Evolutionary conservation across 2,329 filamentous ascomycete genomes (phyloP).

Genomic region (Fusarium coicis): DNA sequence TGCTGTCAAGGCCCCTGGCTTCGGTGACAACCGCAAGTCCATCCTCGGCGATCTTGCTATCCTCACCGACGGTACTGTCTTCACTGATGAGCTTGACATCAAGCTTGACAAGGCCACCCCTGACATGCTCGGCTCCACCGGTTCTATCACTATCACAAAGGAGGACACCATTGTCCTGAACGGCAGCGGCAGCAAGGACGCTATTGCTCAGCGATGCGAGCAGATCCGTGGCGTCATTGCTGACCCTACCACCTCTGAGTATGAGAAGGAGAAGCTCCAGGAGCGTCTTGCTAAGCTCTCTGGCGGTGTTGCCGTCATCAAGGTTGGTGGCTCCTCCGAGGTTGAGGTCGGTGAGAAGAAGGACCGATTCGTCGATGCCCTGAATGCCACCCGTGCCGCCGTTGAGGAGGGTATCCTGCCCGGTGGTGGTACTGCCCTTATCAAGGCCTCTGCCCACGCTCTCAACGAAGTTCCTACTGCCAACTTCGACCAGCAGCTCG

Average conservation of each 20-base stretch:
- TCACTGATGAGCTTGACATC: conserved; percentile 97
- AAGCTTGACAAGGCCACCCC: conserved; percentile 98
- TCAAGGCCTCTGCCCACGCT: conserved; percentile 95
- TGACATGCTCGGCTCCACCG: conserved; percentile 96
- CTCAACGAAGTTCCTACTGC: conserved; percentile 82
- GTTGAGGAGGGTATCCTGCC: conserved; percentile 99
- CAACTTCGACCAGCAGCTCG: conserved; percentile 99
- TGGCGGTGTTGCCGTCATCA: conserved; percentile 98
- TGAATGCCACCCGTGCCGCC: conserved; percentile 97
- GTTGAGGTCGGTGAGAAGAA: conserved; percentile 99
- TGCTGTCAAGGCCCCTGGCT: conserved; percentile 98
- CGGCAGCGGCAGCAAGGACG: conserved; percentile 94
- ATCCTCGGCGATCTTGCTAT: conserved; percentile 97
- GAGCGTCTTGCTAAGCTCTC: conserved; percentile 99
- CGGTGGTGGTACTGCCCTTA: conserved; percentile 95
- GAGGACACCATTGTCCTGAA: conserved; percentile 99
- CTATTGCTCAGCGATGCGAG: conserved; percentile 94
- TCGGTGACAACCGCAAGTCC: conserved; percentile 99
- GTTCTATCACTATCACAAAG: conserved; percentile 99
- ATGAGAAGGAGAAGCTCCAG: conserved; percentile 99
- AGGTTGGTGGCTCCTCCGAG: conserved; percentile 96
- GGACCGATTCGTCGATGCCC: conserved; percentile 97
- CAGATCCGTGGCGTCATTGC: conserved; percentile 98
- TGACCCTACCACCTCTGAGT: conserved; percentile 94
- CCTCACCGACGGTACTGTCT: conserved; percentile 96